These are phyloP conservation scores for Torulaspora quercuum DNA, from an alignment of 805 yeast genomes.

Conservation along the genomic window DNA sequence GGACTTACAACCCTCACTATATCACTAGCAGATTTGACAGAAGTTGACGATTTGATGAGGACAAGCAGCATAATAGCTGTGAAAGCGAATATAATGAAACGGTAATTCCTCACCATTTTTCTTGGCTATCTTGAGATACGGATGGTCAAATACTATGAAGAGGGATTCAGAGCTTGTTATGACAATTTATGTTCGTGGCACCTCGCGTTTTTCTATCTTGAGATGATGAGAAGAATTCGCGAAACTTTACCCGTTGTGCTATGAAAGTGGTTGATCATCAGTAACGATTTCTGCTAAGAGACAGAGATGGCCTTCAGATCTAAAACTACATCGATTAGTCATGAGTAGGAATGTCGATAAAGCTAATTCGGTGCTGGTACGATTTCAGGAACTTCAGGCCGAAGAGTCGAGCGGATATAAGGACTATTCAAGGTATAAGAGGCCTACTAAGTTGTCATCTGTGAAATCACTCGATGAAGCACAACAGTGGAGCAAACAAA, in stretches of 20 bases:
- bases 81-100: constrained; percentile 50
- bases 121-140: too few species aligned
- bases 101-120: constrained; percentile 40
- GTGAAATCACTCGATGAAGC: constrained; percentile 60
- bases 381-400: constrained; percentile 61
- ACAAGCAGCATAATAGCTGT: constrained; percentile 49
- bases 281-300: neutral
- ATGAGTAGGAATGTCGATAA: constrained; percentile 81
- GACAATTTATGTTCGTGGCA: too few species aligned
- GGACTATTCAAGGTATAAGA: constrained; percentile 50
- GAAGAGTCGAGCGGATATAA: constrained; percentile 53
- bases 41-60: constrained; percentile 47
- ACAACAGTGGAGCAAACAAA: constrained; percentile 62
- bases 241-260: neutral
- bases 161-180: too few species aligned
- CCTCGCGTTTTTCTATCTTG: too few species aligned
- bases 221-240: constrained; percentile 1
- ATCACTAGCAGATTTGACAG: constrained; percentile 14
- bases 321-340: neutral
- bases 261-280: too few species aligned
- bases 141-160: too few species aligned
- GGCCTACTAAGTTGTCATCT: constrained; percentile 58
- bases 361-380: constrained; percentile 64
- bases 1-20: constrained; percentile 20
- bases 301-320: neutral